Conservation (phyloP, 2,329 filamentous ascomycete species). For the Aspergillus sp. region DNA sequence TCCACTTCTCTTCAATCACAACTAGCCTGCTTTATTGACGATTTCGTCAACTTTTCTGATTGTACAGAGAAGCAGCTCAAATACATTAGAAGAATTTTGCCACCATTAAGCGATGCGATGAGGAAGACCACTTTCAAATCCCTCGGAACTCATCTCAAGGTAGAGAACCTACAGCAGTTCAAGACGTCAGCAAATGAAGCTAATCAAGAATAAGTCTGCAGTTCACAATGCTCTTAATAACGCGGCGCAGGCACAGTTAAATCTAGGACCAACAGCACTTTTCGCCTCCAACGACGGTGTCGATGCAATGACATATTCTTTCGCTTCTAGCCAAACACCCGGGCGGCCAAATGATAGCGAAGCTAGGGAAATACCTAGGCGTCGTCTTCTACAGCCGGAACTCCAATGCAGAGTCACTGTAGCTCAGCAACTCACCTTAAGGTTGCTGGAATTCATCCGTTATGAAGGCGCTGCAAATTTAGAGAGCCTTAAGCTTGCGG, state of each 20-base stretch:
- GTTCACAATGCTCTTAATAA: constrained; percentile 20
- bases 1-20: constrained; percentile 30
- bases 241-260: background rate
- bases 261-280: background rate
- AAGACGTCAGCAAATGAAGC: constrained; percentile 2
- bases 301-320: background rate
- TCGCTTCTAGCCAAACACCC: constrained; percentile 11
- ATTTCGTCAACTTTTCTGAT: constrained; percentile 20
- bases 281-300: background rate
- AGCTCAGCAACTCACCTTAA: constrained; percentile 34
- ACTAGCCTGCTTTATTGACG: constrained; percentile 30
- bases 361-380: constrained; percentile 32
- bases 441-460: constrained; percentile 35
- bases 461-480: constrained; percentile 35
- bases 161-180: constrained; percentile 16
- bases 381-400: constrained; percentile 33
- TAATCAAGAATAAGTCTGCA: constrained; percentile 24
- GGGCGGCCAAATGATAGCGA: constrained; percentile 15
- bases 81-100: constrained; percentile 24
- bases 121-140: constrained; percentile 18
- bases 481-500: constrained; percentile 41
- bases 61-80: constrained; percentile 19
- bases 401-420: constrained; percentile 31
- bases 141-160: constrained; percentile 34
- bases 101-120: constrained; percentile 19